A percentile compares a stretch with the other conserved stretches of the same genome.
Evolutionary conservation across 208 protist species (phyloP).

Genomic region (Wallacemonas sp.): DNA sequence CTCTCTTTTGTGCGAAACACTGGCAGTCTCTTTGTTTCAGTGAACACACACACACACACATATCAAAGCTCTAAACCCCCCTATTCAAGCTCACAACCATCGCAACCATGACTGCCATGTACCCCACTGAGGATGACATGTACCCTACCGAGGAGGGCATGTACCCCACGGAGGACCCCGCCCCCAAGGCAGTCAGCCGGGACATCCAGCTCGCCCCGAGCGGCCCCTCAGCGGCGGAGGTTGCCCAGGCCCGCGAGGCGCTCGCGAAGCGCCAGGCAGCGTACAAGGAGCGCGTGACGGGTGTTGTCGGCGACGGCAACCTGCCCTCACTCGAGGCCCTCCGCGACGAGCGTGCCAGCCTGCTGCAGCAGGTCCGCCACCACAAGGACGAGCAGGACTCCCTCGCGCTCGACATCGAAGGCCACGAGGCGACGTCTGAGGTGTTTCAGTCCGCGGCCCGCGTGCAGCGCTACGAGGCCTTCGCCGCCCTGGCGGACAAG

Average conservation of each 20-base stretch:
- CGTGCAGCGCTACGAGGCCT: conserved; percentile 72
- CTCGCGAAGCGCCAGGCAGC: conserved; percentile 26
- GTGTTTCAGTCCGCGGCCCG: conserved; percentile 70
- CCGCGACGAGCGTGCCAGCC: conserved; percentile 43
- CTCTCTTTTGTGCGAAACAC: too few species aligned
- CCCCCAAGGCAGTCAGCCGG: background rate
- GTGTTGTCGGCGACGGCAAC: conserved; percentile 28
- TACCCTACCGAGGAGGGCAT: conserved; percentile 21
- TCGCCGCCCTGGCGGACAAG: conserved; percentile 27
- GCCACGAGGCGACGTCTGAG: conserved; percentile 33
- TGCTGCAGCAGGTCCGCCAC: conserved; percentile 62
- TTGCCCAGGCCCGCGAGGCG: conserved; percentile 10
- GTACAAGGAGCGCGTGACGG: conserved; percentile 27
- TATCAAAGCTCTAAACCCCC: too few species aligned
- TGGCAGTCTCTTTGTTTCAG: conserved; percentile 15
- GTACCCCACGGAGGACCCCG: too few species aligned
- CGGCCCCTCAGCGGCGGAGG: background rate
- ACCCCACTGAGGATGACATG: conserved; percentile 15
- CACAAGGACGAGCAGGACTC: conserved; percentile 83
- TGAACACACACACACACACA: conserved; percentile 8
- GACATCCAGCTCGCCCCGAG: background rate
- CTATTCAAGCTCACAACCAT: too few species aligned
- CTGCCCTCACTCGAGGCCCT: conserved; percentile 63
- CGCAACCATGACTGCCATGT: conserved; percentile 8
- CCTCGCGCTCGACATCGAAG: conserved; percentile 63